phyloP scores from a whole-genome alignment of 202 grass and related monocot species.

The Thinopyrum obtusiflorum region DNA sequence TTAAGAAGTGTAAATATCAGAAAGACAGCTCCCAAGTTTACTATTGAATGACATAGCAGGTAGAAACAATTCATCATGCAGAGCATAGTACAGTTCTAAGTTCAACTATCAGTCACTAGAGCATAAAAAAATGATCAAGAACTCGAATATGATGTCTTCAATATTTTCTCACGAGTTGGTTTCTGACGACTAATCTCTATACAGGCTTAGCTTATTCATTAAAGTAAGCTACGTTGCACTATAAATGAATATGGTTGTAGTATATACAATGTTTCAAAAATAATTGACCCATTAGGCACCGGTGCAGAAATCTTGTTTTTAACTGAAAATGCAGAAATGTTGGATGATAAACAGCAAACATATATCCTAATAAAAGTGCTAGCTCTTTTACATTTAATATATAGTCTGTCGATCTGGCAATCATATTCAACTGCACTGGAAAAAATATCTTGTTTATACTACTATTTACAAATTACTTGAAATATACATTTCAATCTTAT shows the following conservation, averaged over 20 bases:
- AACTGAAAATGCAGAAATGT: background rate
- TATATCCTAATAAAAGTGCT: background rate
- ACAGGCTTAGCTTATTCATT: background rate
- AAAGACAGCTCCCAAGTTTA: constrained; percentile 1
- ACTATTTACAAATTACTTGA: background rate
- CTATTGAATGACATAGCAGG: background rate
- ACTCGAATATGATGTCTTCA: background rate
- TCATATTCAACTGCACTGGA: constrained; percentile 1
- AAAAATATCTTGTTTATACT: background rate
- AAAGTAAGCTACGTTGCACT: background rate
- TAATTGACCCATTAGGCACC: background rate
- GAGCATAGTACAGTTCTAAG: background rate
- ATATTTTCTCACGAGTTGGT: background rate
- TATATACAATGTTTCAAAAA: constrained; percentile 1
- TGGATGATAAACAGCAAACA: constrained; percentile 11
- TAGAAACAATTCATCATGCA: background rate
- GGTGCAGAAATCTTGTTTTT: background rate
- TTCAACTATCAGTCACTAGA: background rate
- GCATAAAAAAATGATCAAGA: background rate
- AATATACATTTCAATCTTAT: background rate
- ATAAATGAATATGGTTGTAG: background rate
- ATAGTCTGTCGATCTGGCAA: background rate
- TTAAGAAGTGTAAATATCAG: constrained; percentile 28
- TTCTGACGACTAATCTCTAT: constrained; percentile 8
- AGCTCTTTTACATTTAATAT: constrained; percentile 8